Evolutionary conservation across 805 yeast genomes (phyloP), one percentile per base, ranked within the genome.

Genomic region (Ogataea henricii): DNA sequence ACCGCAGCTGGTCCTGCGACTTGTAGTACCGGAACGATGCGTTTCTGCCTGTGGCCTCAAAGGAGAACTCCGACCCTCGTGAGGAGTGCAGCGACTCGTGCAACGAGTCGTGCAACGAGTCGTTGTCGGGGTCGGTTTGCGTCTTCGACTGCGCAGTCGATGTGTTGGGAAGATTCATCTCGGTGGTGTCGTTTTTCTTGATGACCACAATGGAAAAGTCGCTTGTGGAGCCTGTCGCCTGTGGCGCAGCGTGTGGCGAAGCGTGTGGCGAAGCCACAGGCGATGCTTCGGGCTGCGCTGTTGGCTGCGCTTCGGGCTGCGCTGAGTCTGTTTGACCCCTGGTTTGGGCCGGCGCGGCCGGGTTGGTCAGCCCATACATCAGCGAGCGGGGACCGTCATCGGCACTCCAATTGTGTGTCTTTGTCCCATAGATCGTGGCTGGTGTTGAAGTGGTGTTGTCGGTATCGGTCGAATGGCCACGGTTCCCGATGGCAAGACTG

Each of bases 11-110:
- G 30, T 62, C 68, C 13, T 51, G 45, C 6, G 68, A 63, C 44
- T 70, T 70, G 44, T 70, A 69, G 51, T 68, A 70, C 35, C 62
- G 64, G 14, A 70, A 60, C 4, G 73, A 69, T 0, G 71, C 59
- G 40, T 67, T 68, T 23, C 74, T 50, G 13, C 71, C 70, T 5
- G 62, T 56, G 1, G 60, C 62, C 43, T 63, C 66, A 33, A 70
- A 70, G 1, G 74, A 70, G 43, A 70, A 70, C 40, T 59, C 52
- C 1, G 69, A 62, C 1, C 69, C 64, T 6, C 53, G 46, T 18
- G 63, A 53, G 9, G 62, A 54, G 14, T 35, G 30, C 16, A 32
- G 23, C 4, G 60, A 52, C 7, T 18, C 48, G 27, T 48, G n/a
- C n/a, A n/a, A n/a, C n/a, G n/a, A n/a, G n/a, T n/a, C n/a, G 16